Evolutionary conservation across 805 yeast genomes (phyloP).

Genomic region (Nakazawaea wyomingensis): DNA sequence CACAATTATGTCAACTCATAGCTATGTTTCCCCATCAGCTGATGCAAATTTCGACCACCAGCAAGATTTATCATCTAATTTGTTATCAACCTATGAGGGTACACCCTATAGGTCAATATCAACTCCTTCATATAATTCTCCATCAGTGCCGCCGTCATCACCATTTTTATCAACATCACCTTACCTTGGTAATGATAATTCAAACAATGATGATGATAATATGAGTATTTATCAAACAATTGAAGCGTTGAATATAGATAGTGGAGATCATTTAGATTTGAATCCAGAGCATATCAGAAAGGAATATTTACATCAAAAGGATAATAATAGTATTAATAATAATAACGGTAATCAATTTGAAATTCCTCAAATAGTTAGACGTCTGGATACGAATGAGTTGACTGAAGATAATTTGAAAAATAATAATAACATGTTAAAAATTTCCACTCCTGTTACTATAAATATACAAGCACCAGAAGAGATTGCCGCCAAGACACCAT

Average conservation of each 20-base stretch:
- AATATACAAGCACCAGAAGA: slow-evolving; percentile 32
- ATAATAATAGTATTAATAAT: neutral
- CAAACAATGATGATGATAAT: slow-evolving; percentile 6
- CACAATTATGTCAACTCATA: slow-evolving; percentile 4
- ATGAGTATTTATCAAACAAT: slow-evolving; percentile 9
- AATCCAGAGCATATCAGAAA: neutral
- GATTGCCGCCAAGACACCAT: slow-evolving; percentile 44
- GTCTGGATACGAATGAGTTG: neutral
- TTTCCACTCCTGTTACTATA: slow-evolving; percentile 16
- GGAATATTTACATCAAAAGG: slow-evolving; percentile 1
- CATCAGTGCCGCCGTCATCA: slow-evolving; percentile 1
- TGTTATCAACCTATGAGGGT: slow-evolving; percentile 6
- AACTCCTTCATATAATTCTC: slow-evolving; percentile 3
- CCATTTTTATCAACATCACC: slow-evolving; percentile 9
- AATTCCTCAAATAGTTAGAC: slow-evolving; percentile 3
- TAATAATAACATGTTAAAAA: slow-evolving; percentile 3
- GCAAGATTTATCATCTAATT: neutral
- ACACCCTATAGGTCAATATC: neutral
- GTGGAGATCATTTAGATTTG: neutral
- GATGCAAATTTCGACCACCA: slow-evolving; percentile 1
- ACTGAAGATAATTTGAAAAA: slow-evolving; percentile 9
- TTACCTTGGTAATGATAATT: neutral
- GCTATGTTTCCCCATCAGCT: neutral
- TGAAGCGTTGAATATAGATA: neutral
- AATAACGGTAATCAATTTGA: no score